Conservation (phyloP, 805 yeast genomes). For the Blastobotrys attinorum region DNA sequence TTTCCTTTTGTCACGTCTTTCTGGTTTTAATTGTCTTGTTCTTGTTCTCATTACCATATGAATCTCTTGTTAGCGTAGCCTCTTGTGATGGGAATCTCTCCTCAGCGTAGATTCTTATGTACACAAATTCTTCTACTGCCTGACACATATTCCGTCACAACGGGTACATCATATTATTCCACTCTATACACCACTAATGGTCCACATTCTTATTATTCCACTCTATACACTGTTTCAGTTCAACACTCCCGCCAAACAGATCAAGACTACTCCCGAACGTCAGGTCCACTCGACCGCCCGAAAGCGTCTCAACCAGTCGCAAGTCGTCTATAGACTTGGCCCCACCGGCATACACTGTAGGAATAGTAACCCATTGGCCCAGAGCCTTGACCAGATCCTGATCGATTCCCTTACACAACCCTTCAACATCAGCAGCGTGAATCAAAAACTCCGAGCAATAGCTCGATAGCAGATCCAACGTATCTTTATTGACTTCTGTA, state of each 20-base stretch:
- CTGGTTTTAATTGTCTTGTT: no score
- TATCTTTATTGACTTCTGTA: slow-evolving; percentile 44
- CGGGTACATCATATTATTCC: no score
- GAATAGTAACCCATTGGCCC: slow-evolving; percentile 71
- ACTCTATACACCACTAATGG: no score
- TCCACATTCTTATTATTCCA: slow-evolving; percentile 63
- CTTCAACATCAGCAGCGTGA: slow-evolving; percentile 99
- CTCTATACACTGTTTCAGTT: slow-evolving; percentile 59
- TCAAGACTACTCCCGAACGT: slow-evolving; percentile 92
- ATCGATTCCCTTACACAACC: slow-evolving; percentile 89
- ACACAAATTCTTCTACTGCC: no score
- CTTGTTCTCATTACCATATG: no score
- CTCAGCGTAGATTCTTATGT: no score
- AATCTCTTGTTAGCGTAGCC: no score
- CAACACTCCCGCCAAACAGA: slow-evolving; percentile 90
- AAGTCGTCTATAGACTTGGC: slow-evolving; percentile 72
- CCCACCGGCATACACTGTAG: slow-evolving; percentile 95
- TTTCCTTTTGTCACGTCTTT: no score
- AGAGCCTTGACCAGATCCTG: slow-evolving; percentile 60
- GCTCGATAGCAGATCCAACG: slow-evolving; percentile 45
- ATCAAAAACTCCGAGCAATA: slow-evolving; percentile 83
- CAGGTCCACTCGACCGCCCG: slow-evolving; percentile 78
- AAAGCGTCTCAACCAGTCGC: slow-evolving; percentile 52
- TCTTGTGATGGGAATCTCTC: no score
- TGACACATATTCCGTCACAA: no score